These are phyloP conservation scores for Xylaria acuta DNA, from an alignment of 495 filamentous ascomycete genomes.

Conservation along the genomic window DNA sequence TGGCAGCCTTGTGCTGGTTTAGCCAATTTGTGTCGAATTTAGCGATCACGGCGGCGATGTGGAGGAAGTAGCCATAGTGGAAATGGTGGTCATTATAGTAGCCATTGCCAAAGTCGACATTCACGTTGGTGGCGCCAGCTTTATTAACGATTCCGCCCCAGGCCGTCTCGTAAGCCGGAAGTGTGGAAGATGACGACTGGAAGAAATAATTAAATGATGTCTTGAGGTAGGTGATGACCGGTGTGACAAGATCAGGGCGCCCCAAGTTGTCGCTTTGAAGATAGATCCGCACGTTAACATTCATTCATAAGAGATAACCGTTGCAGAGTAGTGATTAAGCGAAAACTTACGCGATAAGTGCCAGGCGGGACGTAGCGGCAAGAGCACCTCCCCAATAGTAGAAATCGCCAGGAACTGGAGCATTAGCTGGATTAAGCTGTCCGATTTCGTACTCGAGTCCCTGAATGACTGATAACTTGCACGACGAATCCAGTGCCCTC, in stretches of 20 bases:
- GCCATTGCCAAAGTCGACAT: background rate
- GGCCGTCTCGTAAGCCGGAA: background rate
- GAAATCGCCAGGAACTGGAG: background rate
- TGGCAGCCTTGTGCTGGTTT: background rate
- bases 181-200: background rate
- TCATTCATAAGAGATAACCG: background rate
- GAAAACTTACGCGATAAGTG: slow-evolving; percentile 7
- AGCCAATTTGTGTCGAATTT: background rate
- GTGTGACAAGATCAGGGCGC: background rate
- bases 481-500: background rate
- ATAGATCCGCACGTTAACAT: background rate
- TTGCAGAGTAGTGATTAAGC: background rate
- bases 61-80: background rate
- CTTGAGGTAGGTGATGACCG: background rate
- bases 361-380: background rate
- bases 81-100: slow-evolving; percentile 2
- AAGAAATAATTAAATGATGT: background rate
- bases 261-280: background rate
- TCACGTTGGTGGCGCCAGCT: background rate
- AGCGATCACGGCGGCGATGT: background rate
- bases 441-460: background rate
- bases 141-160: slow-evolving; percentile 5
- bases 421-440: slow-evolving; percentile 1
- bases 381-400: slow-evolving; percentile 4
- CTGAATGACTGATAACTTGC: background rate